Evolutionary conservation across 129 eudicot species (phyloP), one percentile per base, ranked within the genome.

Genomic region (Tagetes erecta): DNA sequence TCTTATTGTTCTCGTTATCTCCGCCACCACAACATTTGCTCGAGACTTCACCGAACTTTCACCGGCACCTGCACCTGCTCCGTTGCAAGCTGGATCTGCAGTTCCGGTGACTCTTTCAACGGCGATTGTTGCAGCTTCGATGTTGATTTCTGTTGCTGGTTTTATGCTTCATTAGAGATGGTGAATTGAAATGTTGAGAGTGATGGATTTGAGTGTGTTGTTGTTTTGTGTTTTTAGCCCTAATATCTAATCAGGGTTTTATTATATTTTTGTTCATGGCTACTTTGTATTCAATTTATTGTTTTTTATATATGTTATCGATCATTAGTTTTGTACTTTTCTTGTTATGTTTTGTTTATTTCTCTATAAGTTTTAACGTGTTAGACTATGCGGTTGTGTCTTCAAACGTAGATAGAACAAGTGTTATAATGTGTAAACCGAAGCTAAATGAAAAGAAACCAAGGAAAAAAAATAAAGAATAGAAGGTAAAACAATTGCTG

Each of bases 191-290:
- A 41, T 2, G 36, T 66, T 76, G 80, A 47, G 76, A 63, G 72
- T 62, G 34, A 57, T 58, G 55, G 8, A 1, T 34, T 59, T 6
- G 57, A 31, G 13, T 34, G 8, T 9, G 45, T 13, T 6, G n/a
- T 52, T 42, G 5, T 10, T 41, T 57, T 34, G 47, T 42, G 30
- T 46, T 13, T 13, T 55, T 47, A 27, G 41, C 82, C 82, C 82
- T 79, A 79, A 79, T 79, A 72, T 79, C 78, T 79, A 64, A 72
- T 78, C 67, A 64, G 82, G 82, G 78, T 72, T 20, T 78, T 52
- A 39, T 60, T 33, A 35, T 34, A 1, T 9, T 35, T 37, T 14
- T 46, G 1, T 5, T 56, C 1, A 0, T 58, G 30, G 4, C 44
- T 66, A 66, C 38, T 64, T 57, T 55, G 36, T 39, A 78, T 70